Percentiles rank a stretch among this genome's conserved stretches.
Evolutionary conservation across 345 rosid species (phyloP).

Genomic region (Cardamine occulta): DNA sequence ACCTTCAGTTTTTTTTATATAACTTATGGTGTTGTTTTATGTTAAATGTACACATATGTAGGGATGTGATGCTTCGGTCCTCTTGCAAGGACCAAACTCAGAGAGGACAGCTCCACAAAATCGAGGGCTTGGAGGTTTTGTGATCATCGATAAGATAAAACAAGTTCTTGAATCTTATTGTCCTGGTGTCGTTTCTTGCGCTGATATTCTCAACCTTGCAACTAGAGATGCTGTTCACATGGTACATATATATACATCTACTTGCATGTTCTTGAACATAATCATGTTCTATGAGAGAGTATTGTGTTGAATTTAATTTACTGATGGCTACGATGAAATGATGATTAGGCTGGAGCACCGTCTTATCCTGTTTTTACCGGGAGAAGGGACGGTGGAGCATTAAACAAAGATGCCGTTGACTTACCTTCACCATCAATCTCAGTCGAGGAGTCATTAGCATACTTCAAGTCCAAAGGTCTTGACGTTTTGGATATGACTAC

Average conservation of each 20-base stretch:
- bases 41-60: slow-evolving; percentile 22
- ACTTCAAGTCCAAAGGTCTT: slow-evolving; percentile 63
- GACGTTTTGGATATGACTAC: slow-evolving; percentile 66
- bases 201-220: slow-evolving; percentile 91
- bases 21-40: slow-evolving; percentile 3
- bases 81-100: slow-evolving; percentile 65
- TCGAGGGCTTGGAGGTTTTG: slow-evolving; percentile 69
- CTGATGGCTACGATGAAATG: slow-evolving; percentile 6
- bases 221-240: slow-evolving; percentile 76
- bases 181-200: slow-evolving; percentile 83
- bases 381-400: slow-evolving; percentile 58
- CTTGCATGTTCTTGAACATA: not conserved
- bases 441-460: slow-evolving; percentile 47
- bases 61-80: slow-evolving; percentile 87
- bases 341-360: slow-evolving; percentile 66
- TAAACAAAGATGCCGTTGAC: slow-evolving; percentile 54
- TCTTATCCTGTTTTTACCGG: slow-evolving; percentile 70
- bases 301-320: not conserved
- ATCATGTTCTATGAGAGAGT: not conserved
- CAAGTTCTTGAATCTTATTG: slow-evolving; percentile 63
- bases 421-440: slow-evolving; percentile 60
- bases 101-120: slow-evolving; percentile 77
- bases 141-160: slow-evolving; percentile 71
- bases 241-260: slow-evolving; percentile 44
- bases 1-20: not conserved